Base-by-base conservation (phyloP, 2,329 filamentous ascomycete genomes). In the Trichophyton schoenleinii region DNA sequence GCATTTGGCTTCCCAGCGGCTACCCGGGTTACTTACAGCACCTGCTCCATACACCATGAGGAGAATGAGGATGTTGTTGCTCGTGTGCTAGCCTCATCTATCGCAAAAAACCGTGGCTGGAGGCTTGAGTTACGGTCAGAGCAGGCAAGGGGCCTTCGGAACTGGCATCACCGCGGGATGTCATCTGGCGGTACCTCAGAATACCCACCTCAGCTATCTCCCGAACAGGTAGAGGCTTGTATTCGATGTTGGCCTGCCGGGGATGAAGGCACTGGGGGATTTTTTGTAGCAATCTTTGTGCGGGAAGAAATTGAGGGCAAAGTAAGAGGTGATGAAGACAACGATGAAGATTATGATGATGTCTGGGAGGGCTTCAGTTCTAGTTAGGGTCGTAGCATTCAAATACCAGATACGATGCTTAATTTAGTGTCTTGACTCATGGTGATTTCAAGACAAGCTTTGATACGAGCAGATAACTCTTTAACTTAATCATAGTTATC, bases 211-310 rank as follows among this genome's bases (percentile, higher is more conserved):
- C 6, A 13, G n/a, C 71, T 61, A 63, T 71, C 41, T 61, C 81
- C 80, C 1, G 76, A 84, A 59, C 70, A 78, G 46, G 73, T 78
- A 4, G 86, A 92, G 28, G 88, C 82, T 2, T 96, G 91, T 69
- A 87, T 96, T 61, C 80, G 92, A 62, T 89, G 89, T 36, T 86
- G 88, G 72, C 88, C 91, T 67, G 88, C 84, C 28, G 90, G 92
- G 67, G 86, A 85, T 8, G 83, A 87, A 64, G 90, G 91, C 0
- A 88, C 91, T 0, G 96, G 96, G 83, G 92, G 94, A 0, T 97
- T 99, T 74, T 99, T 99, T 68, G 88, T 96, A 20, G 90, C 85
- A n/a, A 89, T 82, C 0, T 96, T 99, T 73, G 81, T 89, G 2
- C 79, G 88, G 60, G 82, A 87, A 72, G 6, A 15, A 34, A 63